Base-by-base conservation (phyloP, 2,329 filamentous ascomycete genomes). In the Trichocomaceae sp. region DNA sequence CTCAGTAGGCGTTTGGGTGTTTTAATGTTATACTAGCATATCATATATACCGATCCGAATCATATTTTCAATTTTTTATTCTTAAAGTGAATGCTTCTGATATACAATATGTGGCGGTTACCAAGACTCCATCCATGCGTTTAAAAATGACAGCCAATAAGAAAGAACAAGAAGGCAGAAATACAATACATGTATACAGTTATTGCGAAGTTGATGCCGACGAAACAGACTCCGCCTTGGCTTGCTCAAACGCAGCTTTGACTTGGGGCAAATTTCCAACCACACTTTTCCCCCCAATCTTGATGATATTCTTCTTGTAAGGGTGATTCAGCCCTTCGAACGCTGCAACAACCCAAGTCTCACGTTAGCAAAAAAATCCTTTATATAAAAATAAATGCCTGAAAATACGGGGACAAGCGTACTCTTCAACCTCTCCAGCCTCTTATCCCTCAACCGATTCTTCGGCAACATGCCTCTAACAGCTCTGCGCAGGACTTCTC, bases 391-490 rank as follows among this genome's bases (percentile, higher is more conserved):
- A n/a, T 29, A 7, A n/a, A 19, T 49, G 23, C 7, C 23, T 37
- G 26, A 50, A 37, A 39, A 53, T 26, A 26, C 54, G 22, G 31
- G 53, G 37, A 26, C n/a, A 33, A 41, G 73, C 77, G 65, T 61
- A 82, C 81, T 78, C 82, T 97, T 99, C 69, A 99, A 75, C 63
- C 93, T 80, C 37, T 85, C 89, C 75, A 99, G 76, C 60, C 95
- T 77, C 77, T 90, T 88, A 71, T 96, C 90, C 64, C 92, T 79
- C 67, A 99, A 75, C 66, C 91, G 78, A 75, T 99, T 99, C 82
- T 99, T 99, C 52, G 93, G 93, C 73, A 99, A 74, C 93, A 99
- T 99, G 48, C 95, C 95, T 68, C 87, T 87, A 41, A 99, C 95
- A 1, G 95, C 93, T 72, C 90, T 88, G 66, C 90, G 81, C 69